These are phyloP conservation scores for Boletus rubropictus DNA, from an alignment of 768 basidiomycete genomes.

Conservation along the genomic window DNA sequence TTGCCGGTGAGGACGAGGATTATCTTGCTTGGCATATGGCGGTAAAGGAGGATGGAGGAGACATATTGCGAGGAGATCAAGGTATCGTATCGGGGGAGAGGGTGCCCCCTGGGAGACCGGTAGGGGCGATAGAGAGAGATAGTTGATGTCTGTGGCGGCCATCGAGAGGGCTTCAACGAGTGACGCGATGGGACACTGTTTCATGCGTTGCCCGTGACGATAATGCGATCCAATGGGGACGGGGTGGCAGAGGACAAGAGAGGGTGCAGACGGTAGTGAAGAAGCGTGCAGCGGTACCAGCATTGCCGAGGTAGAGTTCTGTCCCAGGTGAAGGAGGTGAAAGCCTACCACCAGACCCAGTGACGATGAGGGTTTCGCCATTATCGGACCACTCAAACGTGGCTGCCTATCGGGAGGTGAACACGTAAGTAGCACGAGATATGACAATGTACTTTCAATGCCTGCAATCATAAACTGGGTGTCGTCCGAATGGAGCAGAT, in stretches of 20 bases:
- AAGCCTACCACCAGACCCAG: conserved; percentile 79
- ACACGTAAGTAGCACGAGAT: not conserved
- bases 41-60: conserved; percentile 92
- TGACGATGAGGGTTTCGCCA: conserved; percentile 90
- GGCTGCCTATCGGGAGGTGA: conserved; percentile 58
- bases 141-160: conserved; percentile 77
- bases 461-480: conserved; percentile 98
- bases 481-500: conserved; percentile 94
- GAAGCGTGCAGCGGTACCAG: conserved; percentile 97
- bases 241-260: conserved; percentile 40
- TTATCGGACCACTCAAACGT: conserved; percentile 93
- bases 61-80: conserved; percentile 98
- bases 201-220: conserved; percentile 99
- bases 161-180: conserved; percentile 82
- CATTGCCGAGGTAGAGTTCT: conserved; percentile 93
- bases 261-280: conserved; percentile 94
- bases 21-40: conserved; percentile 77
- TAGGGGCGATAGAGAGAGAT: conserved; percentile 73
- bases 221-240: conserved; percentile 44
- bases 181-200: conserved; percentile 94
- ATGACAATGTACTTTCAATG: conserved; percentile 59
- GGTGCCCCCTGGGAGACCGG: conserved; percentile 73
- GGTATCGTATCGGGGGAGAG: conserved; percentile 88
- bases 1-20: conserved; percentile 89
- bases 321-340: conserved; percentile 72